A percentile compares a stretch with the other conserved stretches of the same genome.
Evolutionary conservation across 78 protist genomes (phyloP).

Genomic region (Dictyostelium intermedium): DNA sequence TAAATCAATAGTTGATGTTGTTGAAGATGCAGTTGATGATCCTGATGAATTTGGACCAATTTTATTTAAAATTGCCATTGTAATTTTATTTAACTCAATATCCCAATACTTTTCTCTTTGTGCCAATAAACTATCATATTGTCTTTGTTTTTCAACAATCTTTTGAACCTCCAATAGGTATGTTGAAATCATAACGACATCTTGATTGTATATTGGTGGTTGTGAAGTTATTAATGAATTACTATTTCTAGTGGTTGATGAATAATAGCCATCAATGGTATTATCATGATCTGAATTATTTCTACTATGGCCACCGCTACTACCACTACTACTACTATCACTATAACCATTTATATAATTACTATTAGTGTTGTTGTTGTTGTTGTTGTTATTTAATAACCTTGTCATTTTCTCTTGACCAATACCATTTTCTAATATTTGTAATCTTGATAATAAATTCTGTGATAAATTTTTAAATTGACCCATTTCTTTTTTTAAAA

Average conservation of each 20-base stretch:
- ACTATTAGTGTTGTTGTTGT: background rate
- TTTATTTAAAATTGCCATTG: background rate
- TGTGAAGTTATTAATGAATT: background rate
- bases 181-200: background rate
- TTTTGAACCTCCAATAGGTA: conserved; percentile 2
- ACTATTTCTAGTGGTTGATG: background rate
- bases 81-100: conserved; percentile 27
- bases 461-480: conserved; percentile 58
- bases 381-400: background rate
- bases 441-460: conserved; percentile 14
- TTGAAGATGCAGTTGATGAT: no score
- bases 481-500: conserved; percentile 49
- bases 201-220: background rate
- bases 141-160: conserved; percentile 46
- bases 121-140: conserved; percentile 41
- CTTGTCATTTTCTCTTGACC: conserved; percentile 29
- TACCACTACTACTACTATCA: background rate
- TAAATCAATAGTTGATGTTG: background rate
- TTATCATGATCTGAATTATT: background rate
- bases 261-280: background rate
- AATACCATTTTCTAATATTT: conserved; percentile 28
- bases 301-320: conserved; percentile 1
- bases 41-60: background rate
- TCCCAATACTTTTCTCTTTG: conserved; percentile 71
- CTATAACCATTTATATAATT: background rate